These are phyloP conservation scores for Murraya koenigii DNA, from an alignment of 345 rosid genomes.

Conservation along the genomic window DNA sequence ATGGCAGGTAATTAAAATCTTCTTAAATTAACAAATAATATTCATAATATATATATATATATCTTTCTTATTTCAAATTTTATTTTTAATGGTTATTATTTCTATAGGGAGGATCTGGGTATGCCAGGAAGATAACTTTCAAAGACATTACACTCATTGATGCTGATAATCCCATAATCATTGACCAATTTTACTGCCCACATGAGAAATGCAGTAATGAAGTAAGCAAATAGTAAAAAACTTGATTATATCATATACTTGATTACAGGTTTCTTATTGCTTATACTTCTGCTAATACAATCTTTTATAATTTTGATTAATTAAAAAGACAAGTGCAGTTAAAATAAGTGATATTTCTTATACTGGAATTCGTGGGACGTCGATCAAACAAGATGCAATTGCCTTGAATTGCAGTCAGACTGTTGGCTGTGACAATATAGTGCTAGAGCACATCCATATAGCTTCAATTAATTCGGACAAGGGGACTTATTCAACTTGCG, in stretches of 20 bases:
- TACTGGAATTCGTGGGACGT: constrained; percentile 13
- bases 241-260: not conserved
- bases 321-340: constrained; percentile 11
- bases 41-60: not conserved
- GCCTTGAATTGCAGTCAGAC: constrained; percentile 10
- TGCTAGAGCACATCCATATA: not conserved
- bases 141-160: constrained; percentile 11
- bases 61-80: not conserved
- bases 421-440: constrained; percentile 10
- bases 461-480: not conserved
- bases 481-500: not conserved
- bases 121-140: constrained; percentile 17
- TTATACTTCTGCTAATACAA: not conserved
- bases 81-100: not conserved
- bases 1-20: constrained; percentile 16
- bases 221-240: not conserved
- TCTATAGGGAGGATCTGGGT: constrained; percentile 21
- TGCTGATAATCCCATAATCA: constrained; percentile 21
- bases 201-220: not conserved
- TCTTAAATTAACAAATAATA: not conserved
- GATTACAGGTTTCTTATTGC: not conserved
- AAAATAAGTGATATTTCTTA: constrained; percentile 19
- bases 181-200: constrained; percentile 21
- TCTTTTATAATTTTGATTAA: not conserved
- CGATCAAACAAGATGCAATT: constrained; percentile 4